Conservation (phyloP, 2,329 filamentous ascomycete species). For the Orbilia brochopaga region DNA sequence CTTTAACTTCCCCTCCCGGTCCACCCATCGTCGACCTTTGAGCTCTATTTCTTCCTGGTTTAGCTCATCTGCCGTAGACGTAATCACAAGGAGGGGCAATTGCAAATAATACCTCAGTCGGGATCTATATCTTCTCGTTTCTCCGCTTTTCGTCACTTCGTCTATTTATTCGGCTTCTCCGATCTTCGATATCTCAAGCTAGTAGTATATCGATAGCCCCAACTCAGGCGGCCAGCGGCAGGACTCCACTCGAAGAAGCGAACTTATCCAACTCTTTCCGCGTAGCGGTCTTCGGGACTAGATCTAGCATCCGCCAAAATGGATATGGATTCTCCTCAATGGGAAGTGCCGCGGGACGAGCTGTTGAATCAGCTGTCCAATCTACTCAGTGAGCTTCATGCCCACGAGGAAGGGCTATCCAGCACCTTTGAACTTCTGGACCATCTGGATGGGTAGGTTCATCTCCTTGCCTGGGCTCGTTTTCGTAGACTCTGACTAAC, state of each 20-base stretch:
- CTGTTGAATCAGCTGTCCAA: slow-evolving; percentile 49
- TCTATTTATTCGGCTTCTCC: slow-evolving; percentile 1
- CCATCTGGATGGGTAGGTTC: slow-evolving; percentile 45
- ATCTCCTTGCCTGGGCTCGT: not conserved
- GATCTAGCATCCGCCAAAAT: slow-evolving; percentile 26
- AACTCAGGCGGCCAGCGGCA: not conserved
- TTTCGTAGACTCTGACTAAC: not conserved
- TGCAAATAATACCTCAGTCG: slow-evolving; percentile 14
- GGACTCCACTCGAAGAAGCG: not conserved
- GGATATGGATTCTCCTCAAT: slow-evolving; percentile 34
- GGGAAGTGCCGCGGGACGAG: slow-evolving; percentile 39
- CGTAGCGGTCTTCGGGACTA: not conserved
- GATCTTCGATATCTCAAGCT: slow-evolving; percentile 4
- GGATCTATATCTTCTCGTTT: slow-evolving; percentile 17
- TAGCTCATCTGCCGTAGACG: slow-evolving; percentile 1
- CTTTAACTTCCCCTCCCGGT: slow-evolving; percentile 34
- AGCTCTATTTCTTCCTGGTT: slow-evolving; percentile 20
- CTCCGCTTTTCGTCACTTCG: not conserved
- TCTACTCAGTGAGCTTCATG: slow-evolving; percentile 35
- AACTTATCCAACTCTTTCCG: not conserved
- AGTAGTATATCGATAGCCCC: not conserved
- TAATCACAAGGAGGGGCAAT: slow-evolving; percentile 8
- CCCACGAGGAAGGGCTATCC: slow-evolving; percentile 39
- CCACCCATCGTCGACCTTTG: slow-evolving; percentile 2
- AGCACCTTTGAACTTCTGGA: slow-evolving; percentile 46